Conservation (phyloP, 176 grass and related monocot species). For the Oryza australiensis region DNA sequence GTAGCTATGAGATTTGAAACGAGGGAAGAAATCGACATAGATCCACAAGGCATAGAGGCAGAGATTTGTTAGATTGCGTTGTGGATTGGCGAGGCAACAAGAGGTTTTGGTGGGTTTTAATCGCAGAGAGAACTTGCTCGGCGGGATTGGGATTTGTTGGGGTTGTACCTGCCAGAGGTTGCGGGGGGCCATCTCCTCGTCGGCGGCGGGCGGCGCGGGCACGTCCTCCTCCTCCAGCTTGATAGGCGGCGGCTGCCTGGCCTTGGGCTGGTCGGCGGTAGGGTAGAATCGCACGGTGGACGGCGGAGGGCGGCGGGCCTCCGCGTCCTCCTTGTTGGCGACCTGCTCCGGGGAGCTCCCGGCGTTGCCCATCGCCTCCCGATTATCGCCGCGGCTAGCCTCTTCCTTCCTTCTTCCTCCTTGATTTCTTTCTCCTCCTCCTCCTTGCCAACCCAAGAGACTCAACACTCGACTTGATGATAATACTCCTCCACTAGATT, state of each 20-base stretch:
- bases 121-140: background rate
- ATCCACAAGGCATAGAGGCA: background rate
- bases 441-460: too few relatives aligned
- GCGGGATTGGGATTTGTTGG: background rate
- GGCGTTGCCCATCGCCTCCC: slow-evolving; percentile 41
- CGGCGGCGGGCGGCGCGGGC: slow-evolving; percentile 32
- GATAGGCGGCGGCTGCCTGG: slow-evolving; percentile 47
- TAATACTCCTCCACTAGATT: too few relatives aligned
- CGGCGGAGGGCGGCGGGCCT: slow-evolving; percentile 8
- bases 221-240: slow-evolving; percentile 65
- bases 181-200: slow-evolving; percentile 50
- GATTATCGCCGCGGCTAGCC: background rate
- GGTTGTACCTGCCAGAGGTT: slow-evolving; percentile 58
- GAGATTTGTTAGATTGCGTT: background rate
- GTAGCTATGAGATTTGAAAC: background rate
- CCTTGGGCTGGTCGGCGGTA: slow-evolving; percentile 38
- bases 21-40: background rate
- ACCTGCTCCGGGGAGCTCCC: slow-evolving; percentile 48
- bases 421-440: too few relatives aligned
- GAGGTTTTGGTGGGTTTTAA: background rate
- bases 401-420: background rate
- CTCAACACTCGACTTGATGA: too few relatives aligned
- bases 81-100: background rate
- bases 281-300: slow-evolving; percentile 66
- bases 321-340: background rate